Conservation (phyloP, 352 stramenopile genomes). For the Phytopythium cucurbitacearum region DNA sequence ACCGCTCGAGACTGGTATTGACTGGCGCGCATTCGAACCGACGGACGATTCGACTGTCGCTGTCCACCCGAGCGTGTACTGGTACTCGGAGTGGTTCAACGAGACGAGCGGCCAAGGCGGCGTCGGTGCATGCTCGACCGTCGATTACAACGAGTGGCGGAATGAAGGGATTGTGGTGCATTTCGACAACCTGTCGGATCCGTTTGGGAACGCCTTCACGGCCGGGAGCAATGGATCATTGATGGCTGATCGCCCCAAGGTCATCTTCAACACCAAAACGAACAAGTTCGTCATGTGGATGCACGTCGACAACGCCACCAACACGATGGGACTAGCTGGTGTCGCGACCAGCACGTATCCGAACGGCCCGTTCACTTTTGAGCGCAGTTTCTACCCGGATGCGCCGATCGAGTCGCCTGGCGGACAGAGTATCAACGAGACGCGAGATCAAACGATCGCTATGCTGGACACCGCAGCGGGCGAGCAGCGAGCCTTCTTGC, state of each 20-base stretch:
- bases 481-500: slow-evolving; percentile 65
- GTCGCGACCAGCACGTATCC: slow-evolving; percentile 88
- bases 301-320: slow-evolving; percentile 87
- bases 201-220: slow-evolving; percentile 37
- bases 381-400: slow-evolving; percentile 91
- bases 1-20: slow-evolving; percentile 50
- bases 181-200: slow-evolving; percentile 92
- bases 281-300: slow-evolving; percentile 96
- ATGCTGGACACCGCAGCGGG: slow-evolving; percentile 11
- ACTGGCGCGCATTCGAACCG: slow-evolving; percentile 20
- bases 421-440: slow-evolving; percentile 89
- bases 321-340: slow-evolving; percentile 86
- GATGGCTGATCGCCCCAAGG: slow-evolving; percentile 85
- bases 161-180: slow-evolving; percentile 95
- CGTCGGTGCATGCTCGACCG: slow-evolving; percentile 91
- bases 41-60: slow-evolving; percentile 6
- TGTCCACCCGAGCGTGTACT: slow-evolving; percentile 41
- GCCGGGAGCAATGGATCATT: slow-evolving; percentile 14
- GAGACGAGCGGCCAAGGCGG: slow-evolving; percentile 41
- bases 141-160: slow-evolving; percentile 90
- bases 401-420: slow-evolving; percentile 71
- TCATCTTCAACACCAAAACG: slow-evolving; percentile 87
- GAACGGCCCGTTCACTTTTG: slow-evolving; percentile 91
- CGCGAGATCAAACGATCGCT: slow-evolving; percentile 91
- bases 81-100: slow-evolving; percentile 73